phyloP scores from a whole-genome alignment of 495 filamentous ascomycete species.

The Penicillium waksmanii region DNA sequence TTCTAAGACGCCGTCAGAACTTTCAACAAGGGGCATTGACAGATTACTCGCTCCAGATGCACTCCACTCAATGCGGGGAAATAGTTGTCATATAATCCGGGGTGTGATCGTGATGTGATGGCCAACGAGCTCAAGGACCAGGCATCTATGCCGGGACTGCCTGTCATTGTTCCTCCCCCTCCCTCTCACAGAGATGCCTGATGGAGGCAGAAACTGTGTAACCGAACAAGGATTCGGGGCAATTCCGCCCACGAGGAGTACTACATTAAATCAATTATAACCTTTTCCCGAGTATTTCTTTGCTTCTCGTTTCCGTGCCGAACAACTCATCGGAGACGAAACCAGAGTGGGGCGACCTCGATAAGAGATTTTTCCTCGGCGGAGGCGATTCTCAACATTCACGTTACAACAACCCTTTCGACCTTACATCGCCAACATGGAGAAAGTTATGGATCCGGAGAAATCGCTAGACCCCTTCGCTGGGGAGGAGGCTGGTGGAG shows the following conservation, averaged over 20 bases:
- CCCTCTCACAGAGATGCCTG: background rate
- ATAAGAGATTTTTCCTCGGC: conserved; percentile 1
- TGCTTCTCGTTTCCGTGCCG: background rate
- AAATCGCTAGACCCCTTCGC: conserved; percentile 38
- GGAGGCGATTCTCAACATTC: conserved; percentile 1
- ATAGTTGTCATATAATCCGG: background rate
- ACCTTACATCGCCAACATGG: conserved; percentile 6
- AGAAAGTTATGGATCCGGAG: conserved; percentile 18
- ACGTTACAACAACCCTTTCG: background rate
- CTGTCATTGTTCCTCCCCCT: background rate
- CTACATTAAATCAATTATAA: too few relatives aligned
- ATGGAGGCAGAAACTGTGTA: too few relatives aligned
- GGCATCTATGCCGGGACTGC: background rate
- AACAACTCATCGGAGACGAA: background rate
- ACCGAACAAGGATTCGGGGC: too few relatives aligned
- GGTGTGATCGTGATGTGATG: background rate
- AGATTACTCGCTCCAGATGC: background rate
- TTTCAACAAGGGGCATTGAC: background rate
- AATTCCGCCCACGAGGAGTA: too few relatives aligned
- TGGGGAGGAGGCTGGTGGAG: conserved; percentile 38
- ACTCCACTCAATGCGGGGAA: conserved; percentile 5
- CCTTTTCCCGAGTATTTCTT: background rate
- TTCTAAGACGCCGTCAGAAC: conserved; percentile 1
- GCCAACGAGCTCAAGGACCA: background rate
- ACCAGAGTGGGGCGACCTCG: conserved; percentile 1